These are phyloP conservation scores for Suillus discolor DNA, from an alignment of 768 basidiomycete genomes.

Conservation along the genomic window DNA sequence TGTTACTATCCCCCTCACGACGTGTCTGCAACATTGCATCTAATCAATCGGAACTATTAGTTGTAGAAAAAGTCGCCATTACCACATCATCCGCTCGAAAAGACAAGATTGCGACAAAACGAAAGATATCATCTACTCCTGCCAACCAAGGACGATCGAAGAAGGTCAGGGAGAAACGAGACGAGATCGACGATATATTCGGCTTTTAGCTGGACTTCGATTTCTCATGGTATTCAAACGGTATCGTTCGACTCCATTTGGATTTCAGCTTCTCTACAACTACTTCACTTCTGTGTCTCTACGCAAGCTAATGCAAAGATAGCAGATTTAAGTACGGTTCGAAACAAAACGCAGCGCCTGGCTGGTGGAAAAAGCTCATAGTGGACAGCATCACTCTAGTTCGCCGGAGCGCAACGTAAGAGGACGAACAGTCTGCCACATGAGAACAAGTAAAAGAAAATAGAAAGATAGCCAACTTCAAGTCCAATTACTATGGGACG, in stretches of 20 bases:
- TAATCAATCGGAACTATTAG: background rate
- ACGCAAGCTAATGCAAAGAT: conserved; percentile 1
- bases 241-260: background rate
- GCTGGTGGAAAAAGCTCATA: background rate
- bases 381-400: background rate
- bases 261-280: background rate
- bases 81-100: background rate
- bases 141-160: conserved; percentile 18
- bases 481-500: background rate
- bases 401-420: background rate
- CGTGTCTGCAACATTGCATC: background rate
- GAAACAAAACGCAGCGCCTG: conserved; percentile 4
- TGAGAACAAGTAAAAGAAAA: background rate
- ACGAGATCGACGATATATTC: conserved; percentile 77
- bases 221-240: background rate
- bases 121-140: conserved; percentile 2
- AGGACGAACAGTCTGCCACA: background rate
- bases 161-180: conserved; percentile 41
- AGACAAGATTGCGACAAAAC: background rate
- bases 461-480: background rate
- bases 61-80: conserved; percentile 1
- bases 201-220: conserved; percentile 32
- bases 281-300: conserved; percentile 2
- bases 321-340: background rate
- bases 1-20: background rate